These are phyloP conservation scores for Pyricularia pennisetigena DNA, from an alignment of 2,329 filamentous ascomycete species.

Conservation along the genomic window DNA sequence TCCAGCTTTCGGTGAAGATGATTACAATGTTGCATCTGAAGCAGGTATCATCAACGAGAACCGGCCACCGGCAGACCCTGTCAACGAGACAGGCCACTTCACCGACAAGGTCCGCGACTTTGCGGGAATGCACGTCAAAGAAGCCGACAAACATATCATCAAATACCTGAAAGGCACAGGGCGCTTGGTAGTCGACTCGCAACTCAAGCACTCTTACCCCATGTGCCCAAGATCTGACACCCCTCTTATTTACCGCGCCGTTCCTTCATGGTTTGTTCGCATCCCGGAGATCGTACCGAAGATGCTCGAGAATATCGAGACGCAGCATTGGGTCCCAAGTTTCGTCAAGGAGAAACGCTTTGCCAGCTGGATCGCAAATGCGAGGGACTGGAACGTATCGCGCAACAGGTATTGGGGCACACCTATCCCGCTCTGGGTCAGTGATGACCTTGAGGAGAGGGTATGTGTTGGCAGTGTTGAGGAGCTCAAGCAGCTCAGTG, in stretches of 20 bases:
- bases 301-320: constrained; percentile 84
- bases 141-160: constrained; percentile 86
- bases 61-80: constrained; percentile 76
- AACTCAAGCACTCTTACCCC: constrained; percentile 84
- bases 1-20: constrained; percentile 89
- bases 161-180: constrained; percentile 73
- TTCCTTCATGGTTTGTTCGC: constrained; percentile 92
- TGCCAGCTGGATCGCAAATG: constrained; percentile 81
- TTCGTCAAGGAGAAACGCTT: constrained; percentile 91
- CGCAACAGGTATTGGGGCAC: constrained; percentile 95
- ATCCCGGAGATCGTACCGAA: constrained; percentile 74
- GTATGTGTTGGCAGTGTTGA: constrained; percentile 78
- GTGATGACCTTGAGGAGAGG: constrained; percentile 77
- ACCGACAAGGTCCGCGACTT: constrained; percentile 71
- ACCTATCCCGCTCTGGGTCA: constrained; percentile 84
- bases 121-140: constrained; percentile 79
- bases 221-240: constrained; percentile 95
- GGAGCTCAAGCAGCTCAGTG: constrained; percentile 77
- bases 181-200: constrained; percentile 72
- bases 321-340: constrained; percentile 83
- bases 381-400: constrained; percentile 91
- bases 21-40: constrained; percentile 76
- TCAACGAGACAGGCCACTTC: constrained; percentile 77
- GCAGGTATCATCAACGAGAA: constrained; percentile 68
- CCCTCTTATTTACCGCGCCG: constrained; percentile 83